A percentile compares a stretch with the other conserved stretches of the same genome.
These are phyloP conservation scores for Sporothrix mexicana DNA, from an alignment of 2,329 filamentous ascomycete species.

Conservation along the genomic window DNA sequence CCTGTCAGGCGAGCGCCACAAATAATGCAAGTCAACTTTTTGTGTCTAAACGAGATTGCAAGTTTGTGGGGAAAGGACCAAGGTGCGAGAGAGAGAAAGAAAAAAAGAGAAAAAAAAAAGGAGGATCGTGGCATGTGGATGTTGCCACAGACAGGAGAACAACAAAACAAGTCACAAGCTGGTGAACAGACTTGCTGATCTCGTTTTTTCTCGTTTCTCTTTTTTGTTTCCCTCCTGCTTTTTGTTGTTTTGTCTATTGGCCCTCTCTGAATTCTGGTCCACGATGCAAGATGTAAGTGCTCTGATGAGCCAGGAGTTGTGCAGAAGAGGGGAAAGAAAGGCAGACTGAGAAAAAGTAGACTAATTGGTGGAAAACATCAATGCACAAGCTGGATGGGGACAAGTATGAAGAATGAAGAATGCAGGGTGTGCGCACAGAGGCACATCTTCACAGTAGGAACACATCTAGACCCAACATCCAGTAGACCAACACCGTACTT, in stretches of 20 bases:
- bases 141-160: background rate
- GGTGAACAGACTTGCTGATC: background rate
- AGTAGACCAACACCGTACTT: background rate
- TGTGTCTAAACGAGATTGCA: too few relatives aligned
- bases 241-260: background rate
- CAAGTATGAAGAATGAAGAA: background rate
- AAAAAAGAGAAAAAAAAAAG: background rate
- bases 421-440: constrained; percentile 18
- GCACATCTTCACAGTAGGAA: background rate
- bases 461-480: background rate
- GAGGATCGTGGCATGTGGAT: background rate
- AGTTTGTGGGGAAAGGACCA: too few relatives aligned
- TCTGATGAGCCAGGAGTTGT: constrained; percentile 8
- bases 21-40: too few relatives aligned
- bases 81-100: too few relatives aligned
- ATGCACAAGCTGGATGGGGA: background rate
- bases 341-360: background rate
- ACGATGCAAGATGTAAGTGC: background rate
- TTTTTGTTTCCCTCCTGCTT: background rate
- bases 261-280: background rate
- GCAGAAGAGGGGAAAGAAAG: background rate
- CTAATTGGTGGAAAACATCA: background rate
- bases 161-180: background rate
- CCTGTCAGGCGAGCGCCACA: too few relatives aligned
- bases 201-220: background rate